Base-by-base conservation (phyloP, 495 filamentous ascomycete species). In the Zalerion maritima region DNA sequence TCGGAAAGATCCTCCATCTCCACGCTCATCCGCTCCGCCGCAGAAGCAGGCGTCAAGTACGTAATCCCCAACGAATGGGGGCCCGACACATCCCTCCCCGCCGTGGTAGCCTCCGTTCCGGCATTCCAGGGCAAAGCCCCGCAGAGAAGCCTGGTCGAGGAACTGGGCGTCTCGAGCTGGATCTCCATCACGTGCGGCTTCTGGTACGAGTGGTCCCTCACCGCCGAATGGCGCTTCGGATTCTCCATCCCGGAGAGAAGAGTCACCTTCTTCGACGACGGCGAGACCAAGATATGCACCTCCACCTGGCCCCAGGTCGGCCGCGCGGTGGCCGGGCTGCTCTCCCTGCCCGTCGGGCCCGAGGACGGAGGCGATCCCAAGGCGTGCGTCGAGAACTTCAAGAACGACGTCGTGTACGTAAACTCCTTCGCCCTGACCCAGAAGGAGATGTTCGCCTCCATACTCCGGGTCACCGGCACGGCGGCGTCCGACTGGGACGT, bases 21-120 rank as follows among this genome's bases (percentile, higher is more conserved):
- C 6, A 54, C 47, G 1, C 54, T 81, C 30, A 46, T 76, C 36
- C 38, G 58, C 2, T 75, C 75, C 0, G 78, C 78, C 1, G 69
- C 57, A 3, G 53, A 64, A 22, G 75, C 78, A 1, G 64, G 62
- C 3, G 68, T 81, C 0, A 49, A 44, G 0, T 78, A 68, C 51
- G 45, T 81, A 28, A 41, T 79, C 18, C 75, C 78, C 11, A 78
- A 77, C 45, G 58, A 57, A 25, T 78, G 48, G 36, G 62, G 62
- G 14, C 26, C 30, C 13, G 64, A 71, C 31, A 31, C 24, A 6
- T 24, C 39, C 3, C 49, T n/a, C 2, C 28, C 24, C 8, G 18
- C 34, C 4, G n/a, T n/a, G n/a, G n/a, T n/a, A n/a, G n/a, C n/a
- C n/a, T n/a, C n/a, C n/a, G n/a, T n/a, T n/a, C n/a, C n/a, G n/a